Evolutionary conservation across 768 basidiomycete species (phyloP), one percentile per base, ranked within the genome.

Genomic region (Lentinula detonsa): DNA sequence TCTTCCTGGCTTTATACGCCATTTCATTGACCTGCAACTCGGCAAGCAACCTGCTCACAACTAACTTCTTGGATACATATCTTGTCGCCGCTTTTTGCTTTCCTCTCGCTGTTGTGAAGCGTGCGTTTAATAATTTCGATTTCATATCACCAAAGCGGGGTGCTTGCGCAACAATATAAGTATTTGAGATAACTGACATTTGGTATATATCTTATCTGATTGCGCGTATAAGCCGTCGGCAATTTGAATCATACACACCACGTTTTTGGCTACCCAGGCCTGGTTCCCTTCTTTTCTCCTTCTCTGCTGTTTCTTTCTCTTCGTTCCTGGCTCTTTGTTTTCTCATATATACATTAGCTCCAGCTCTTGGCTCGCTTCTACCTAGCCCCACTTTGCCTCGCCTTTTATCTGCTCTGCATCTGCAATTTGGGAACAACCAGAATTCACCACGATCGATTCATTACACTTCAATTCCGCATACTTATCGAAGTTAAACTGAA

Each of bases 201-300:
- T 23, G 23, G 23, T 21, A 16, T 40, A 45, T 45, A 16, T 45
- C 16, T n/a, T 45, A 53, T 53, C 51, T 35, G 33, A 31, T 10
- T 7, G 15, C 28, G n/a, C 11, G 8, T 28, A 15, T 5, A n/a
- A 13, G 33, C 50, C 18, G n/a, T 23, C 53, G 53, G 53, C 53
- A 39, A 54, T 28, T 28, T 28, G 28, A 28, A 28, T 54, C 23
- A 54, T n/a, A 13, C n/a, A 13, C n/a, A 11, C 53, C 53, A 54
- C 53, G 53, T 54, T 54, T 48, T 52, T 16, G 31, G 50, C 53
- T 54, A 54, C 53, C 35, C 53, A 21, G 37, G 35, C 53, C 53
- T 54, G 37, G 37, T 54, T 23, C 53, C n/a, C 53, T 54, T 54
- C 35, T 54, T 39, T 18, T 21, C 37, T 39, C 34, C 35, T 54